phyloP scores from a whole-genome alignment of 1,284 basidiomycete species.

The Malassezia caprae region DNA sequence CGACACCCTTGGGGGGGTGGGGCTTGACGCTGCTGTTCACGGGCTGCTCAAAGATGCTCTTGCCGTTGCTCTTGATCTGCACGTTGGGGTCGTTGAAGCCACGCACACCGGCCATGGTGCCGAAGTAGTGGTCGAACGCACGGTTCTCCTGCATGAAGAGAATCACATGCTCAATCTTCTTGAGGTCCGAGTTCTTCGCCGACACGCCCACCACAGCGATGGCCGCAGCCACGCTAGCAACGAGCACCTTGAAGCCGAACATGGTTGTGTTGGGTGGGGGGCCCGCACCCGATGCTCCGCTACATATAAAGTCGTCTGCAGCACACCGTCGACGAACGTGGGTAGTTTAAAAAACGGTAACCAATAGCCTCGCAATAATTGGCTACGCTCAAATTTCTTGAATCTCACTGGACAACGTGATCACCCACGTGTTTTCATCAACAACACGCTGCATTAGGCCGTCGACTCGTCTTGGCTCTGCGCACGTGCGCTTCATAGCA shows the following conservation, averaged over 20 bases:
- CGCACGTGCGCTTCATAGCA: background rate
- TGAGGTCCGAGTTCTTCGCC: background rate
- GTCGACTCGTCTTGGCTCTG: background rate
- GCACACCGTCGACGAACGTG: background rate
- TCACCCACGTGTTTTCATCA: background rate
- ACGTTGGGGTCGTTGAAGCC: slow-evolving; percentile 39
- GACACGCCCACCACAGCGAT: background rate
- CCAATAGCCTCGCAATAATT: background rate
- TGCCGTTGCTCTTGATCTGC: slow-evolving; percentile 25
- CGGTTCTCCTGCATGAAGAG: slow-evolving; percentile 40
- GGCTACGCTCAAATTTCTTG: background rate
- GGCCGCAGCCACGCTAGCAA: background rate
- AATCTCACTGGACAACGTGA: background rate
- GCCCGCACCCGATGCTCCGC: background rate
- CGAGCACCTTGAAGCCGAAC: slow-evolving; percentile 2
- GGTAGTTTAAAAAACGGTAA: background rate
- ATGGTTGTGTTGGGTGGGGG: background rate
- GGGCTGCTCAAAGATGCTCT: slow-evolving; percentile 22
- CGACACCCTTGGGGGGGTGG: slow-evolving; percentile 9
- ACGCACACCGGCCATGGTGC: slow-evolving; percentile 29
- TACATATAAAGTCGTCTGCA: background rate
- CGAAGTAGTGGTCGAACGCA: slow-evolving; percentile 40
- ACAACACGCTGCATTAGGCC: background rate
- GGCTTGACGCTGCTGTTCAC: slow-evolving; percentile 4
- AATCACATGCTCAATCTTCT: slow-evolving; percentile 19